These are phyloP conservation scores for Nicotiana paniculata DNA, from an alignment of 257 asterid genomes.

Conservation along the genomic window DNA sequence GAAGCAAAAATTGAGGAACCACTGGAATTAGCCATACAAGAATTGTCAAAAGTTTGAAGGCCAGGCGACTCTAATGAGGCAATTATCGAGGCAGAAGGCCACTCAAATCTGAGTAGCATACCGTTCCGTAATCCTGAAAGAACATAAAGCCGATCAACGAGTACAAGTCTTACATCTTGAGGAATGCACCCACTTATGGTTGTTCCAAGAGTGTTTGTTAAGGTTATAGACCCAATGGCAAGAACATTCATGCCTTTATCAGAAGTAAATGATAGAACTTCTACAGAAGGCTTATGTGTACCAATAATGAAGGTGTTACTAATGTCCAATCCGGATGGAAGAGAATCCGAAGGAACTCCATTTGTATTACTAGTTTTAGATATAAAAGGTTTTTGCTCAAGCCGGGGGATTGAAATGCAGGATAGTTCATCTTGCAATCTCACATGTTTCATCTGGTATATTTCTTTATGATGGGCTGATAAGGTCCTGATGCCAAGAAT, in stretches of 20 bases:
- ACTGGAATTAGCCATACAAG: constrained; percentile 31
- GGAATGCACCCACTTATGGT: constrained; percentile 85
- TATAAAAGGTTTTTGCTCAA: constrained; percentile 23
- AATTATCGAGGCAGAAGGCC: constrained; percentile 56
- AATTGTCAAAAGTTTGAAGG: constrained; percentile 32
- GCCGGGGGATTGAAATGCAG: constrained; percentile 72
- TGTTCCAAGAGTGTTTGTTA: constrained; percentile 69
- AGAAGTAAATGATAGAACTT: constrained; percentile 58
- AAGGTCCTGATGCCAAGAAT: constrained; percentile 66
- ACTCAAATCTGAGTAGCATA: constrained; percentile 97
- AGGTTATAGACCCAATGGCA: constrained; percentile 68
- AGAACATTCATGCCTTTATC: constrained; percentile 62
- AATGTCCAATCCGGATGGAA: constrained; percentile 30
- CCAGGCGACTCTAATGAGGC: constrained; percentile 27
- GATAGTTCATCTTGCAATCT: constrained; percentile 84
- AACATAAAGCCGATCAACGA: constrained; percentile 74
- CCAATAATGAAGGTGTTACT: constrained; percentile 64
- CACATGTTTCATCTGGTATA: constrained; percentile 65
- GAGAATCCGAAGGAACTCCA: constrained; percentile 21
- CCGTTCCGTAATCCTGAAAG: constrained; percentile 97
- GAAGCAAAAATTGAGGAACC: constrained; percentile 23
- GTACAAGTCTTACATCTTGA: constrained; percentile 87
- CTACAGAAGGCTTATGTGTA: constrained; percentile 95
- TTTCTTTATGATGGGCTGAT: constrained; percentile 37
- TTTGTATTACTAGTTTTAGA: constrained; percentile 29